Conservation (phyloP, 148 eudicot genomes). For the Nepenthes mirabilis region DNA sequence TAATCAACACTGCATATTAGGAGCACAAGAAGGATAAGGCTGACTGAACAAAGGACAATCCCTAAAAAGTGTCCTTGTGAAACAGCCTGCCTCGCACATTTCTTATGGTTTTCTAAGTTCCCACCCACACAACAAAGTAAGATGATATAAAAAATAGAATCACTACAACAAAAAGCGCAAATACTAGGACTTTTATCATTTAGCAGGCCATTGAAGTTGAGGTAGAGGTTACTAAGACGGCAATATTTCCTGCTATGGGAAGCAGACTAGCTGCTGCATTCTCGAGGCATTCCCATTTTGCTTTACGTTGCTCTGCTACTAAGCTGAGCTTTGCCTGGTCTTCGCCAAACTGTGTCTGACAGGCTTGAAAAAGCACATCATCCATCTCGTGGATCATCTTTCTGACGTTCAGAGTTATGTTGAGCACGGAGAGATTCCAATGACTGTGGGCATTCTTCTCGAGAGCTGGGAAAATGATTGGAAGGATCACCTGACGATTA, state of each 20-base stretch:
- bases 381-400: constrained; percentile 84
- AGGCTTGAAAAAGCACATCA: constrained; percentile 43
- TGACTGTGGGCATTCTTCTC: constrained; percentile 67
- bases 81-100: constrained; percentile 19
- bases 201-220: constrained; percentile 33
- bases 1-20: background rate
- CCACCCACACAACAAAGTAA: constrained; percentile 3
- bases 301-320: constrained; percentile 42
- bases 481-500: constrained; percentile 65
- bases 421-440: constrained; percentile 90
- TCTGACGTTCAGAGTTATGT: constrained; percentile 60
- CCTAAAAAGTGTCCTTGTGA: constrained; percentile 15
- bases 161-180: constrained; percentile 5
- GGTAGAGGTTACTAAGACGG: constrained; percentile 48
- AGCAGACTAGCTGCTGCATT: constrained; percentile 61
- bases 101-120: constrained; percentile 6
- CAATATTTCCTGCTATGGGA: constrained; percentile 58
- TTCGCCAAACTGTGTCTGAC: constrained; percentile 45
- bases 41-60: constrained; percentile 21
- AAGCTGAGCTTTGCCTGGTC: constrained; percentile 34
- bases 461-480: constrained; percentile 65
- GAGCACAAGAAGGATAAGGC: constrained; percentile 14
- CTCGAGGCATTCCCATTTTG: constrained; percentile 68
- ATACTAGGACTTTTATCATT: background rate
- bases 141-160: constrained; percentile 8